A percentile compares a stretch with the other conserved stretches of the same genome.
phyloP scores from a whole-genome alignment of 805 yeast genomes.

The Priceomyces haplophilus region DNA sequence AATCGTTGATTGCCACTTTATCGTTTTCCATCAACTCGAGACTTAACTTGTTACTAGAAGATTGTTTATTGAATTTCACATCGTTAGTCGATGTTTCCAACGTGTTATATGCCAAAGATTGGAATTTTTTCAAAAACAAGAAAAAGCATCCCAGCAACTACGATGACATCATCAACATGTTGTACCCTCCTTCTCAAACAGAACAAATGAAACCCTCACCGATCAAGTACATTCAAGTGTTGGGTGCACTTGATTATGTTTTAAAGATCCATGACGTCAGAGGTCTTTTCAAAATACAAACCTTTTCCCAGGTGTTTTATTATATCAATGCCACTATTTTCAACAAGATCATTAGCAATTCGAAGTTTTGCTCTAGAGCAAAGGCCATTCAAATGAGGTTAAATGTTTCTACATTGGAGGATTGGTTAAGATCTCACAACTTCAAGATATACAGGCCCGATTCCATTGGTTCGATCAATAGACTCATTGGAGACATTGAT shows the following conservation, averaged over 20 bases:
- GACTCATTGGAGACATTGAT: slow-evolving; percentile 13
- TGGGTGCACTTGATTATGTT: slow-evolving; percentile 86
- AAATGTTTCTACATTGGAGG: slow-evolving; percentile 82
- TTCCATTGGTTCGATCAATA: slow-evolving; percentile 25
- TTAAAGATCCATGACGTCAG: slow-evolving; percentile 78
- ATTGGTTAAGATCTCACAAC: slow-evolving; percentile 82
- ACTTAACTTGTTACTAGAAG: slow-evolving; percentile 55
- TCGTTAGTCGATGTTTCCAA: slow-evolving; percentile 80
- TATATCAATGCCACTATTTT: slow-evolving; percentile 74
- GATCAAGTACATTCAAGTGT: slow-evolving; percentile 72
- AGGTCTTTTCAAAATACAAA: slow-evolving; percentile 72
- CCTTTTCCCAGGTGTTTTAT: slow-evolving; percentile 72
- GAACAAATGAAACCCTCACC: slow-evolving; percentile 90
- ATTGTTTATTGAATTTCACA: slow-evolving; percentile 69
- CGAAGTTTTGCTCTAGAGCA: slow-evolving; percentile 72
- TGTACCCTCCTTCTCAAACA: slow-evolving; percentile 80
- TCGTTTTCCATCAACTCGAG: slow-evolving; percentile 64
- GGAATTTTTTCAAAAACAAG: slow-evolving; percentile 51
- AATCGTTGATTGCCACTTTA: slow-evolving; percentile 62
- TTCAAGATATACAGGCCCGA: slow-evolving; percentile 40
- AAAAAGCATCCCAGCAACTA: slow-evolving; percentile 48
- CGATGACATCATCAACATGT: slow-evolving; percentile 70
- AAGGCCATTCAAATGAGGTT: slow-evolving; percentile 87
- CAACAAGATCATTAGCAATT: slow-evolving; percentile 65
- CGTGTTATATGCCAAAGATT: slow-evolving; percentile 69